These are phyloP conservation scores for Zelopaecilomyces penicillatus DNA, from an alignment of 2,329 filamentous ascomycete genomes.

Conservation along the genomic window DNA sequence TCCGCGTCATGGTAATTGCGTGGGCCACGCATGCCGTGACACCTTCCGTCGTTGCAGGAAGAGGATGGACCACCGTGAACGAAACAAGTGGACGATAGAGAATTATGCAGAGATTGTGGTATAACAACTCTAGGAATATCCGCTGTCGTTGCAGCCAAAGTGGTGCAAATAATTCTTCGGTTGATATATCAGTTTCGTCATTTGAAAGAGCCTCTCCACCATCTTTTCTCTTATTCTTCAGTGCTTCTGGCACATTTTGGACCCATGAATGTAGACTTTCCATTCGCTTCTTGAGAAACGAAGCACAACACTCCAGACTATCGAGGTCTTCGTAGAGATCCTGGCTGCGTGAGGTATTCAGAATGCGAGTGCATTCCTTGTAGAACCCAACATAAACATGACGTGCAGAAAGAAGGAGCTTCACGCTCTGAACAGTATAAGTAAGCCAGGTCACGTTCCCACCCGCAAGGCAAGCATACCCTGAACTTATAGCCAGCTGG, in stretches of 20 bases:
- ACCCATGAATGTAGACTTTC: slow-evolving; percentile 19
- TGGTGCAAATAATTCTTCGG: slow-evolving; percentile 23
- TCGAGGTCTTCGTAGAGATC: slow-evolving; percentile 12
- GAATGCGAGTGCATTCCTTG: too few relatives aligned
- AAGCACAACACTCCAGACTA: slow-evolving; percentile 12
- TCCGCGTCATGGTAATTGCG: slow-evolving; percentile 15
- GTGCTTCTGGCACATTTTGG: slow-evolving; percentile 22
- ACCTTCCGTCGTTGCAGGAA: slow-evolving; percentile 12
- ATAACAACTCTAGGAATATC: slow-evolving; percentile 31
- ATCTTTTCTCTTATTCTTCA: slow-evolving; percentile 26
- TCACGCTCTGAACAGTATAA: slow-evolving; percentile 9
- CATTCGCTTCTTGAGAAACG: slow-evolving; percentile 6
- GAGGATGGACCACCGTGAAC: slow-evolving; percentile 16
- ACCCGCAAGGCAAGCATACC: slow-evolving; percentile 9
- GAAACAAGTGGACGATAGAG: slow-evolving; percentile 32
- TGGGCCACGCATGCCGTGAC: slow-evolving; percentile 12
- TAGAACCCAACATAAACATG: slow-evolving; percentile 14
- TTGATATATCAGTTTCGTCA: not conserved
- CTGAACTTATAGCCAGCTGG: slow-evolving; percentile 8
- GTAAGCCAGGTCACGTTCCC: slow-evolving; percentile 16
- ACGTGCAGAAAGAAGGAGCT: slow-evolving; percentile 11
- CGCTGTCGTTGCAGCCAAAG: slow-evolving; percentile 32
- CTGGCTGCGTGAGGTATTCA: too few relatives aligned
- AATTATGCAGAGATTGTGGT: slow-evolving; percentile 29
- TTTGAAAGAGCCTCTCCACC: slow-evolving; percentile 4